phyloP scores from a whole-genome alignment of 1,139 yeast genomes.

The Kurtzmaniella quercitrusa region DNA sequence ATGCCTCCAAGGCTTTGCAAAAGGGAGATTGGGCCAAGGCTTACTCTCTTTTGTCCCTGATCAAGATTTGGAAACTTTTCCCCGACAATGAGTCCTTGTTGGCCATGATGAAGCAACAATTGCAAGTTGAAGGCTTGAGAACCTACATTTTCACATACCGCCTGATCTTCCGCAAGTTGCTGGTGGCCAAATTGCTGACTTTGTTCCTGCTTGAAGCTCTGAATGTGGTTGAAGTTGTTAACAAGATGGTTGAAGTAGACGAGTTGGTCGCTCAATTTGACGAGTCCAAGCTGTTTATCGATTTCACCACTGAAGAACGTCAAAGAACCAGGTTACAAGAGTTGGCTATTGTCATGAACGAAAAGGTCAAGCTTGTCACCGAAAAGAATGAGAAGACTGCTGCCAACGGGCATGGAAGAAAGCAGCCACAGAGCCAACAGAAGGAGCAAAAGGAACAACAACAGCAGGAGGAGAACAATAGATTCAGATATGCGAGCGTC shows the following conservation, averaged over 20 bases:
- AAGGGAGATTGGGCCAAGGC: constrained; percentile 88
- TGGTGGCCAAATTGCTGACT: constrained; percentile 60
- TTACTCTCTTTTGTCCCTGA: constrained; percentile 62
- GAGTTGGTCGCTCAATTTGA: constrained; percentile 64
- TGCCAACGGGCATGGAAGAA: constrained; percentile 62
- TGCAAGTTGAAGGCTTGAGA: constrained; percentile 86
- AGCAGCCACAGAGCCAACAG: constrained; percentile 29
- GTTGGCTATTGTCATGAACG: constrained; percentile 82
- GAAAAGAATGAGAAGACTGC: constrained; percentile 86
- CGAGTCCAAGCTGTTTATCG: constrained; percentile 49
- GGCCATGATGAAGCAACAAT: constrained; percentile 66
- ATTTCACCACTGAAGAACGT: constrained; percentile 65
- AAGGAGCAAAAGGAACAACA: constrained; percentile 28
- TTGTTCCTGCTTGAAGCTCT: constrained; percentile 61
- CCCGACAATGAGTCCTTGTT: constrained; percentile 65
- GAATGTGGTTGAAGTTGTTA: constrained; percentile 58
- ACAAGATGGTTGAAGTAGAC: constrained; percentile 70
- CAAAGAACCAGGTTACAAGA: constrained; percentile 86
- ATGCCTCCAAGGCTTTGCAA: constrained; percentile 86
- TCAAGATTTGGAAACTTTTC: constrained; percentile 87
- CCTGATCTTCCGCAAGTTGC: constrained; percentile 67
- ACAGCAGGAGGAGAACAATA: constrained; percentile 37
- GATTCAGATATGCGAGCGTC: constrained; percentile 45
- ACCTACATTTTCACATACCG: constrained; percentile 86
- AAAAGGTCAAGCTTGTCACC: constrained; percentile 73